Evolutionary conservation across 306 rosid genomes (phyloP).

Genomic region (Quillaja saponaria): DNA sequence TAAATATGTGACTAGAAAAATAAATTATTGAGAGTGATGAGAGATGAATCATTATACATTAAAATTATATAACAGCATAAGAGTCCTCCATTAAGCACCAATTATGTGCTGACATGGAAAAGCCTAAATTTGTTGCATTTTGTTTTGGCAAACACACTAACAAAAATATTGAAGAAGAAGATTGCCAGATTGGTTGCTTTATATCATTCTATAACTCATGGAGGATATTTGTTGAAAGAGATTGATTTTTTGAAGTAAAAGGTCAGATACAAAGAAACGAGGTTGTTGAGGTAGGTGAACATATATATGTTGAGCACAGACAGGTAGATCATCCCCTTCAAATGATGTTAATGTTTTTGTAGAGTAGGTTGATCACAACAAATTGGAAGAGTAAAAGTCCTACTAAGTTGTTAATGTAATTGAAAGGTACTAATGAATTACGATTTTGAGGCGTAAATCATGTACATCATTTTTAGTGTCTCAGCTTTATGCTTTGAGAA

Average conservation of each 20-base stretch:
- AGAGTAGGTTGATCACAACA: not conserved
- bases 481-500: no score
- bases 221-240: slow-evolving; percentile 1
- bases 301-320: not conserved
- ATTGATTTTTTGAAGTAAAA: not conserved
- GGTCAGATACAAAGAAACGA: slow-evolving; percentile 23
- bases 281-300: slow-evolving; percentile 44
- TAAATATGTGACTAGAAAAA: no score
- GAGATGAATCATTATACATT: no score
- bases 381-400: not conserved
- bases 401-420: not conserved
- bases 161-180: no score
- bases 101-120: not conserved
- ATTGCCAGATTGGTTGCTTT: slow-evolving; percentile 14
- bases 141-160: no score
- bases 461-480: no score
- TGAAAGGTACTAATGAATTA: no score
- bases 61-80: no score
- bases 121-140: no score
- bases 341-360: slow-evolving; percentile 7
- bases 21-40: no score
- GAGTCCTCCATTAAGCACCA: not conserved
- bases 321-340: not conserved
- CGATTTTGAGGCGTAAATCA: no score
- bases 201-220: not conserved